Evolutionary conservation across 2,329 filamentous ascomycete genomes (phyloP), one percentile per base, ranked within the genome.

Genomic region (Fusarium nygamai): DNA sequence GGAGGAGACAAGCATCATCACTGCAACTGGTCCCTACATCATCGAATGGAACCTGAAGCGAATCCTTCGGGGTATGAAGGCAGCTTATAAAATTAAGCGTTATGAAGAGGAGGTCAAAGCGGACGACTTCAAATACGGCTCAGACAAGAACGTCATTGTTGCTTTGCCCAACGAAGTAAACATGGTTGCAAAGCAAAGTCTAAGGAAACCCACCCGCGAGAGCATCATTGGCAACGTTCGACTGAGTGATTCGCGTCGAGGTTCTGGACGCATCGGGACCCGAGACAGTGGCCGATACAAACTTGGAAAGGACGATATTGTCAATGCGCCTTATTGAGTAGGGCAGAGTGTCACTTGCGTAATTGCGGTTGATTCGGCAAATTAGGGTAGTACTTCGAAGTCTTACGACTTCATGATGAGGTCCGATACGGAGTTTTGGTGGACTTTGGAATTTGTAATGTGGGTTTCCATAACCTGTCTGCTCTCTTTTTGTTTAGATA

Each of bases 121-220:
- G 8, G 96, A 99, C 82, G 97, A 99, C 82, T 99, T 99, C 91
- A 95, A 96, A 79, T 99, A 95, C 80, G 96, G 96, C 53, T 95
- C 92, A 10, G 96, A 99, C 83, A 97, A 98, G 89, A 98, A 98
- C 79, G 94, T 99, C 78, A 98, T 99, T 79, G 96, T 99, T 41
- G 96, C 96, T 2, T 86, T 99, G 73, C 95, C 96, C 5, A 98
- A 99, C 81, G 95, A 98, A 82, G 96, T 99, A 76, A 97, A 98
- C 83, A 98, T 98, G 95, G 94, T 99, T 19, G 93, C 92, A 51
- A 95, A 96, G 83, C 90, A 92, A 77, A 92, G 91, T 65, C 89
- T 99, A 80, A 94, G 94, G 87, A 92, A 92, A 79, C 95, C 96
- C 3, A 98, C 96, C 2, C 88, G 96, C 43, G 95, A 99, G 86